Conservation (phyloP, 1,284 basidiomycete genomes). For the Phellinidium pouzarii region DNA sequence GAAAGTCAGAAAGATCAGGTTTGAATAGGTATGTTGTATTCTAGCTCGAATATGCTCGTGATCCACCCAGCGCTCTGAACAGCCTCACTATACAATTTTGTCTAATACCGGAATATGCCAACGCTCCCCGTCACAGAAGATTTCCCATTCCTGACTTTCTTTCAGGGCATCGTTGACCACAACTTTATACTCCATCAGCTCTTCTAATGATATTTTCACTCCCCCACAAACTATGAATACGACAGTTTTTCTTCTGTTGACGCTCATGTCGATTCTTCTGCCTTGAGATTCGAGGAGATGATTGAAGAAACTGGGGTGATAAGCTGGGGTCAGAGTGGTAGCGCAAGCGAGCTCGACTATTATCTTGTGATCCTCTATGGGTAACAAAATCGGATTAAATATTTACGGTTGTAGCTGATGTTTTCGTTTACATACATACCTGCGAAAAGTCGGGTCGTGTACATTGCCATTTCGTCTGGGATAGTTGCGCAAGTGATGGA, state of each 20-base stretch:
- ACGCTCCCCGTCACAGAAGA: conserved; percentile 34
- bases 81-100: background rate
- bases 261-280: conserved; percentile 19
- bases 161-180: conserved; percentile 32
- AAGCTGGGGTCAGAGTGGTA: conserved; percentile 58
- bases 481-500: conserved; percentile 50
- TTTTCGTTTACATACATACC: conserved; percentile 33
- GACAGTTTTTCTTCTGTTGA: conserved; percentile 31
- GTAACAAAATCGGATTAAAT: background rate
- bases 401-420: background rate
- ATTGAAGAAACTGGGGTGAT: conserved; percentile 48
- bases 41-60: too few species aligned
- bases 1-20: conserved; percentile 20
- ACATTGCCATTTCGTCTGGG: conserved; percentile 64
- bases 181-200: conserved; percentile 40
- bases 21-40: background rate
- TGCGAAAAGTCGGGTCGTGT: conserved; percentile 45
- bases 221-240: conserved; percentile 70
- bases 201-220: conserved; percentile 54
- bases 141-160: conserved; percentile 29
- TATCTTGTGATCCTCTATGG: conserved; percentile 64
- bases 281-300: conserved; percentile 36
- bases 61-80: background rate
- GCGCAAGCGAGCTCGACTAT: conserved; percentile 68
- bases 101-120: conserved; percentile 23